Conservation (phyloP, 108 stramenopile genomes). For the Cyclotella distinguenda region DNA sequence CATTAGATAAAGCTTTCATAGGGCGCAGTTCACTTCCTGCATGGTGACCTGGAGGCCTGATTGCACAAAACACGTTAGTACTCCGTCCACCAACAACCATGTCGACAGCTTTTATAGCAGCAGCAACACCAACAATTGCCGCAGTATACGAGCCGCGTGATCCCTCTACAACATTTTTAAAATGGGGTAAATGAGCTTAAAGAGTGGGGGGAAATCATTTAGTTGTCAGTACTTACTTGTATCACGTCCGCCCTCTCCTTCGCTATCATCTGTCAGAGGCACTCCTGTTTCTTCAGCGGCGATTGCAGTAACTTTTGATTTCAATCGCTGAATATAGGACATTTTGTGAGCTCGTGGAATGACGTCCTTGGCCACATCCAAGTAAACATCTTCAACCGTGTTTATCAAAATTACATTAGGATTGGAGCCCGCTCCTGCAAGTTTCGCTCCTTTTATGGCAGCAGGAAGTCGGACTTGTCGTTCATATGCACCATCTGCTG, state of each 20-base stretch:
- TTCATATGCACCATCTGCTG: constrained; percentile 73
- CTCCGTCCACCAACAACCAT: constrained; percentile 85
- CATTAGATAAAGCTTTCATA: constrained; percentile 91
- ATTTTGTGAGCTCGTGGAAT: constrained; percentile 70
- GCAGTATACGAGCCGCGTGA: constrained; percentile 84
- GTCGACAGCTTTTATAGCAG: constrained; percentile 81
- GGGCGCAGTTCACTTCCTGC: constrained; percentile 84
- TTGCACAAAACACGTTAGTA: constrained; percentile 87
- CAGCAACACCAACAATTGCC: constrained; percentile 88
- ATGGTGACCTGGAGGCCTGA: constrained; percentile 93
- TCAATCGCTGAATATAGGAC: constrained; percentile 72
- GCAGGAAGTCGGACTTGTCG: constrained; percentile 83
- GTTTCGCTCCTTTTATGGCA: constrained; percentile 76
- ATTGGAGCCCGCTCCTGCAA: constrained; percentile 61
- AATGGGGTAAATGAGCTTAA: background rate
- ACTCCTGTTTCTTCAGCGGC: constrained; percentile 52
- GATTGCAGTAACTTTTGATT: constrained; percentile 55
- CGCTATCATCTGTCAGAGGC: constrained; percentile 81
- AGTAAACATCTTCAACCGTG: constrained; percentile 63
- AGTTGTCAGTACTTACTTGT: constrained; percentile 61
- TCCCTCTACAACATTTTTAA: constrained; percentile 50
- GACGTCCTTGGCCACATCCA: constrained; percentile 70
- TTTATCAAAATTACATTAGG: constrained; percentile 46
- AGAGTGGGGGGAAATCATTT: too few species aligned
- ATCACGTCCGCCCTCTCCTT: constrained; percentile 84